Base-by-base conservation (phyloP, 2,329 filamentous ascomycete species). In the Neoarthrinium moseri region DNA sequence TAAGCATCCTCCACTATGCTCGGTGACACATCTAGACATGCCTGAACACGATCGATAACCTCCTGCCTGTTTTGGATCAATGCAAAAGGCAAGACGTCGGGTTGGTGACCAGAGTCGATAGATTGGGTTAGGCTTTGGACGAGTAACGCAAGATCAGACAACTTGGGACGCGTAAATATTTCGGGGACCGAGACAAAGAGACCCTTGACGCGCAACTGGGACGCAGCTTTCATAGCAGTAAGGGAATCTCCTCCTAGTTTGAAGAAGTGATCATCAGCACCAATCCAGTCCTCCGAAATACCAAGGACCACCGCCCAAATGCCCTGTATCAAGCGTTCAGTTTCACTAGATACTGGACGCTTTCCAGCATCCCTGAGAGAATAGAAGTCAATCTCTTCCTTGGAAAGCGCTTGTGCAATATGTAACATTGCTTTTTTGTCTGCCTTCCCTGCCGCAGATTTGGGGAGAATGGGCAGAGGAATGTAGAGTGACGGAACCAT, bases 151-250 rank as follows among this genome's bases (percentile, higher is more conserved):
- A 45, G 15, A 8, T 45, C 43, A 4, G 13, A 24, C 13, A 45
- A 35, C 22, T 17, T n/a, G 3, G 49, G 49, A 17, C 38, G 27
- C 22, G 17, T 36, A 37, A 51, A 51, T n/a, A 51, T 41, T 7
- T 48, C 35, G 2, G 46, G 39, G 12, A 46, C 41, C 11, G 45
- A 40, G 15, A 51, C 15, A 3, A 22, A 23, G 3, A 49, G 18
- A 17, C 24, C 30, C 15, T 41, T 23, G 7, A 15, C 36, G 15
- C 51, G 51, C 12, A 47, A 11, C 3, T 37, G 61, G 17, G 73
- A 67, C 0, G 49, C 38, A 27, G 51, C 41, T 29, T 47, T 48
- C 42, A 52, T 52, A 21, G 50, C 50, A 7, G 41, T 13, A 27
- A 52, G 12, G 10, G 50, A 52, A 18, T 52, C 48, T 5, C 50